phyloP scores from a whole-genome alignment of 192 early-diverging fungal species.

The Spizellomyces punctatus region DNA sequence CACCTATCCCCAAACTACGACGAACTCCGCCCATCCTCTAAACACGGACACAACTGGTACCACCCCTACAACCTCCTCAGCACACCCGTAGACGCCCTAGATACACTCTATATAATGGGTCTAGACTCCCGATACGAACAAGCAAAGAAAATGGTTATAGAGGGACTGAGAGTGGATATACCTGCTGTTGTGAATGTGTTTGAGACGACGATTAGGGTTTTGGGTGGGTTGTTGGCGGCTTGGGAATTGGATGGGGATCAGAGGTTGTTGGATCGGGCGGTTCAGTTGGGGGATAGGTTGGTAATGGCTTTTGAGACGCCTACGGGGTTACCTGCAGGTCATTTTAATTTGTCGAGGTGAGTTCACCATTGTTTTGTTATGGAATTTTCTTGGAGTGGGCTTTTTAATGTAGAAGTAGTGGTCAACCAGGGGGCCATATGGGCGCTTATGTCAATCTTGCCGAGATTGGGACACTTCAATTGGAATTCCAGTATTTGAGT shows the following conservation, averaged over 20 bases:
- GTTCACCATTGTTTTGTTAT: background rate
- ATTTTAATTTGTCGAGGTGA: slow-evolving; percentile 64
- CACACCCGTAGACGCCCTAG: slow-evolving; percentile 85
- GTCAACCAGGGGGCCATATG: background rate
- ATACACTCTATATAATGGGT: slow-evolving; percentile 86
- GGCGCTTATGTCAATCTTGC: slow-evolving; percentile 16
- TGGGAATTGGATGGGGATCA: slow-evolving; percentile 76
- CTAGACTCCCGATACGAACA: slow-evolving; percentile 76
- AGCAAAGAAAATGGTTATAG: slow-evolving; percentile 67
- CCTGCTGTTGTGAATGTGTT: slow-evolving; percentile 83
- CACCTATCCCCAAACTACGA: slow-evolving; percentile 81
- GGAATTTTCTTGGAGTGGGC: background rate
- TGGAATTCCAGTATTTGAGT: slow-evolving; percentile 83
- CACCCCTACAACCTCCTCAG: slow-evolving; percentile 15
- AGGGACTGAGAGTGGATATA: slow-evolving; percentile 64
- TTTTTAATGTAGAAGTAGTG: background rate
- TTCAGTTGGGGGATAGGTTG: slow-evolving; percentile 75
- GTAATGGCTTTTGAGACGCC: slow-evolving; percentile 64
- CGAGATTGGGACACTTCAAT: slow-evolving; percentile 65
- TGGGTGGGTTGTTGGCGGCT: slow-evolving; percentile 82
- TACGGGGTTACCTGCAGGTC: slow-evolving; percentile 71
- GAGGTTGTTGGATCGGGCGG: slow-evolving; percentile 69
- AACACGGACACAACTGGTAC: slow-evolving; percentile 44
- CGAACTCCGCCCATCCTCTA: slow-evolving; percentile 43
- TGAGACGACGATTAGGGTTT: slow-evolving; percentile 84